Evolutionary conservation across 2,329 filamentous ascomycete species (phyloP), one percentile per base, ranked within the genome.

Genomic region (Lasiodiplodia theobromae): DNA sequence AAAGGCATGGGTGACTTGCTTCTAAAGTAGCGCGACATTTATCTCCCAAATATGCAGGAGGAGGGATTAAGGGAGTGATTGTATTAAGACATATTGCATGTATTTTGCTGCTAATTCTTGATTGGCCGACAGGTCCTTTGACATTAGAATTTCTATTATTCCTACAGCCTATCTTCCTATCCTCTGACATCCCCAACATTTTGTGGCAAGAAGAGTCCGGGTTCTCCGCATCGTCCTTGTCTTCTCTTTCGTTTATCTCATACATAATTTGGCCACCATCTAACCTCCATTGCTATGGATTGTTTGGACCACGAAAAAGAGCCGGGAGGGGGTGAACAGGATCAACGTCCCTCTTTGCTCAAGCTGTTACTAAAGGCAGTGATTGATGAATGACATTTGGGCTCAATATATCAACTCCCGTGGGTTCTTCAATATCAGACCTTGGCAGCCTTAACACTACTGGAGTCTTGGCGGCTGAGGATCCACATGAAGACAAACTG

Each of bases 401-500:
- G 44, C 44, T 47, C 44, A 47, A 47, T 47, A 21, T 21, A 47
- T 47, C n/a, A 47, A 21, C 54, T 58, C 31, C 18, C 21, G 23
- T 62, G 28, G 14, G 23, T 44, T 62, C 40, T n/a, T 21, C 23
- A 34, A 44, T n/a, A 37, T 52, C 44, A 52, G 10, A 38, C 60
- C 31, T 64, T 52, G 60, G 60, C 28, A 47, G 44, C 18, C 47
- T 64, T 64, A 25, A 38, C 28, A 16, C 56, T 68, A 28, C 44
- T 53, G 2, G 65, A 52, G 44, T 58, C 56, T 52, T 68, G 67
- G 52, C 67, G 60, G 52, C 51, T 66, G 14, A 69, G 67, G 14
- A 49, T 86, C 90, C 95, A 96, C 94, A 98, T 99, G 80, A 98
- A 97, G 68, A 94, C 84, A 73, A 98, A 87, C 83, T 99, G 96